Conservation (phyloP, 495 filamentous ascomycete genomes). For the Penicillium riverlandense region DNA sequence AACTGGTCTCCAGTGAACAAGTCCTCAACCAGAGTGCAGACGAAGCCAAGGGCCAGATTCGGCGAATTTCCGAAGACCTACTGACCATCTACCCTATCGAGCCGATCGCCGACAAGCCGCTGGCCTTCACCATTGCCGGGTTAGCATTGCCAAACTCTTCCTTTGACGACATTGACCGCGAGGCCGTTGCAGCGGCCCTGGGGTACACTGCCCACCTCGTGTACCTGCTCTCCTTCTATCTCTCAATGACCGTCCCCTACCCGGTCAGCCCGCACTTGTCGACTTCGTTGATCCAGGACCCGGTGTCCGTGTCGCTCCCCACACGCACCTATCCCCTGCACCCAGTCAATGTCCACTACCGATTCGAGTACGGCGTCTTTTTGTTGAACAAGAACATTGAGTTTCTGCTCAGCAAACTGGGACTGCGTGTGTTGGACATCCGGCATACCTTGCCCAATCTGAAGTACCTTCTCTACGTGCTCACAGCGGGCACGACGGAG, state of each 20-base stretch:
- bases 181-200: slow-evolving; percentile 70
- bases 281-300: slow-evolving; percentile 70
- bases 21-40: slow-evolving; percentile 49
- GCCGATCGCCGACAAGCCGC: slow-evolving; percentile 50
- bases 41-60: slow-evolving; percentile 68
- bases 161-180: slow-evolving; percentile 58
- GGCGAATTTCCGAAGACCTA: slow-evolving; percentile 80
- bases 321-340: slow-evolving; percentile 75
- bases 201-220: slow-evolving; percentile 75
- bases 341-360: slow-evolving; percentile 66
- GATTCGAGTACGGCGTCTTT: slow-evolving; percentile 94
- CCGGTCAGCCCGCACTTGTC: slow-evolving; percentile 66
- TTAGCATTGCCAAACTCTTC: slow-evolving; percentile 70
- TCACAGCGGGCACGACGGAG: slow-evolving; percentile 70
- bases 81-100: slow-evolving; percentile 71
- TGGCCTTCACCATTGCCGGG: slow-evolving; percentile 71
- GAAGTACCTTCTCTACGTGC: slow-evolving; percentile 84
- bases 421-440: slow-evolving; percentile 73
- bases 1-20: slow-evolving; percentile 47
- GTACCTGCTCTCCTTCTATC: slow-evolving; percentile 74
- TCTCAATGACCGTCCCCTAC: slow-evolving; percentile 73
- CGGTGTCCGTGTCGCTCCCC: slow-evolving; percentile 59
- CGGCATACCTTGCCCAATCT: slow-evolving; percentile 87
- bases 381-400: slow-evolving; percentile 92
- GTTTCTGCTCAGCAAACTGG: slow-evolving; percentile 66